phyloP scores from a whole-genome alignment of 768 basidiomycete species.

The Pisolithus sp. region DNA sequence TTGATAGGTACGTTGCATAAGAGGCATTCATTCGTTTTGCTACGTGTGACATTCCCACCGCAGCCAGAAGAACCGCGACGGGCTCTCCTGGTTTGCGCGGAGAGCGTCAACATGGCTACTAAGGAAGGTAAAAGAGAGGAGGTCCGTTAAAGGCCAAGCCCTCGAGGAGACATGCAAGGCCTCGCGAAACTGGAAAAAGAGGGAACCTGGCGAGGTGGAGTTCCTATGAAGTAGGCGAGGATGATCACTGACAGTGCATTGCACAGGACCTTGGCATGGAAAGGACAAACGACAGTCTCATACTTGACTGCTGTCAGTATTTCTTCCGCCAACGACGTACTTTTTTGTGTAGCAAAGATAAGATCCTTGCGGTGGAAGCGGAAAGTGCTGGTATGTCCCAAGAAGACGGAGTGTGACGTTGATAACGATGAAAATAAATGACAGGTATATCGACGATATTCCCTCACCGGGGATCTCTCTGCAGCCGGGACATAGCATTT shows the following conservation, averaged over 20 bases:
- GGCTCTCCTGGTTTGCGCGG: slow-evolving; percentile 58
- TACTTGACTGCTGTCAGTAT: slow-evolving; percentile 71
- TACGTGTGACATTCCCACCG: background rate
- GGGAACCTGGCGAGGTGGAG: slow-evolving; percentile 38
- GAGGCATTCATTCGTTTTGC: background rate
- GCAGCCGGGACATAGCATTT: slow-evolving; percentile 49
- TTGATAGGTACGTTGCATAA: slow-evolving; percentile 52
- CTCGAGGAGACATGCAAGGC: slow-evolving; percentile 55
- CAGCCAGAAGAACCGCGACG: slow-evolving; percentile 37
- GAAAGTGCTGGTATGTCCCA: slow-evolving; percentile 38
- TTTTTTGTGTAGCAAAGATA: slow-evolving; percentile 64
- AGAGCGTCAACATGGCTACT: slow-evolving; percentile 66
- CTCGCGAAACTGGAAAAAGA: slow-evolving; percentile 56
- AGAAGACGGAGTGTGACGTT: background rate
- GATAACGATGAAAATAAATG: slow-evolving; percentile 10
- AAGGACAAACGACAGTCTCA: slow-evolving; percentile 59
- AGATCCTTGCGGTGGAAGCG: slow-evolving; percentile 52
- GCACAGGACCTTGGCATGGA: slow-evolving; percentile 25
- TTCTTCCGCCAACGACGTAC: slow-evolving; percentile 44
- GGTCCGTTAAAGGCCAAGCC: slow-evolving; percentile 53
- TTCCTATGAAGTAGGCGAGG: background rate
- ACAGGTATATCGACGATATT: slow-evolving; percentile 20
- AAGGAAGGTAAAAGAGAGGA: slow-evolving; percentile 51
- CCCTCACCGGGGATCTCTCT: slow-evolving; percentile 31
- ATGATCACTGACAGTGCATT: background rate